Base-by-base conservation (phyloP, 768 basidiomycete species). In the Mycena polygramma region DNA sequence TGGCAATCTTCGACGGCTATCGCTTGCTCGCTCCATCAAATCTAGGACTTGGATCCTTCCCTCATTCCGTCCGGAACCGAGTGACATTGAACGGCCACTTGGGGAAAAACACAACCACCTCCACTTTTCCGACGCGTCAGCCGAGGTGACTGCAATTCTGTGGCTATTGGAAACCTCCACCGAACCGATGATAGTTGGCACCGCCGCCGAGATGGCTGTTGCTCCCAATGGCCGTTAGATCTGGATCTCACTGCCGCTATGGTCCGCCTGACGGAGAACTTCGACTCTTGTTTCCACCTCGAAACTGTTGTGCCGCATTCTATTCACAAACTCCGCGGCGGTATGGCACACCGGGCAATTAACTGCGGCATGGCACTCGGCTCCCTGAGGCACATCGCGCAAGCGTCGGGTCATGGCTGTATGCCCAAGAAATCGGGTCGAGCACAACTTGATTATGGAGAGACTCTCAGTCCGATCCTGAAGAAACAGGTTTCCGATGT, bases 131-230 rank as follows among this genome's bases (percentile, higher is more conserved):
- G 2, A 13, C 0, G 24, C 39, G 11, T 63, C 62, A 7, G 15
- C 37, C 15, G 62, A 54, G 19, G 62, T 63, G 15, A 39, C 52
- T 4, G 62, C 62, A 7, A 52, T 63, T 35, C 9, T 63, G 3
- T 63, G 62, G 62, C 7, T 63, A 17, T 19, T 63, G 48, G 61
- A 37, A 2, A 53, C 61, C n/a, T 63, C 61, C n/a, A 63, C 51
- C 13, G 61, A 63, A 17, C 62, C 52, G 2, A 10, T 10, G 10
- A 20, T 54, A 6, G 39, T 63, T 19, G n/a, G 15, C 26, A 19
- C 52, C 7, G 62, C 62, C 15, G 62, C 62, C 7, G 52, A 63
- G 14, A 35, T 54, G 19, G 52, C 39, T 22, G 10, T 63, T 20
- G 51, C 39, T 39, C 54, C 15, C 62, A 63, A 45, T 63, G 51